Conservation (phyloP, 179 eudicot species). For the Vitellaria paradoxa region DNA sequence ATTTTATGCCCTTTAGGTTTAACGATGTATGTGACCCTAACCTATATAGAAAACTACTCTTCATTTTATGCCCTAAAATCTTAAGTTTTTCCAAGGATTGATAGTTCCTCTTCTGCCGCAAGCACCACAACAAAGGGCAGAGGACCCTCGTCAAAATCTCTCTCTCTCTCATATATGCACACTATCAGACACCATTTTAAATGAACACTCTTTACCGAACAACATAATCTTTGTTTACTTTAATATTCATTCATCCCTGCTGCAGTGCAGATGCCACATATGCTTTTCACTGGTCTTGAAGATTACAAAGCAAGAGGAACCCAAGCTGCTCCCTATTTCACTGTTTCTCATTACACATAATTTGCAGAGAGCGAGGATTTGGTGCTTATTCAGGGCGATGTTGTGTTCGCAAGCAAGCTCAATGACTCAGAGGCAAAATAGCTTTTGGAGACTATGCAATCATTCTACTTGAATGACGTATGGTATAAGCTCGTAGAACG, state of each 20-base stretch:
- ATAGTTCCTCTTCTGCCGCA: no score
- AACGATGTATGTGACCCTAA: no score
- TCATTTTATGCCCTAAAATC: no score
- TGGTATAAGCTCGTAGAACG: conserved; percentile 80
- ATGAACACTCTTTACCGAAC: no score
- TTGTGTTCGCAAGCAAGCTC: conserved; percentile 83
- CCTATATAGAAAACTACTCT: no score
- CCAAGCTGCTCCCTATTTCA: conserved; percentile 87
- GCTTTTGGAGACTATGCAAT: conserved; percentile 83
- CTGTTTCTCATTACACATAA: conserved; percentile 70
- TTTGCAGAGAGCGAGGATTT: conserved; percentile 80
- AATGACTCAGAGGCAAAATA: conserved; percentile 73
- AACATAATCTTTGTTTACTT: not conserved
- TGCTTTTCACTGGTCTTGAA: conserved; percentile 90
- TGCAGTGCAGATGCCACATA: conserved; percentile 82
- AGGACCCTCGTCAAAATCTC: no score
- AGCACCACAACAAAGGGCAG: no score
- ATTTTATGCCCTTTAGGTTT: no score
- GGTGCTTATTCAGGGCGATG: conserved; percentile 78
- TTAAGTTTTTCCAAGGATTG: no score
- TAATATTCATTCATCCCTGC: not conserved
- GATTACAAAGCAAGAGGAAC: conserved; percentile 96
- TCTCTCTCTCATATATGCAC: no score
- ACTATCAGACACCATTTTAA: no score
- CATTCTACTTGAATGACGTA: conserved; percentile 73